Evolutionary conservation across 805 yeast genomes (phyloP).

Genomic region (Metschnikowia anglica): DNA sequence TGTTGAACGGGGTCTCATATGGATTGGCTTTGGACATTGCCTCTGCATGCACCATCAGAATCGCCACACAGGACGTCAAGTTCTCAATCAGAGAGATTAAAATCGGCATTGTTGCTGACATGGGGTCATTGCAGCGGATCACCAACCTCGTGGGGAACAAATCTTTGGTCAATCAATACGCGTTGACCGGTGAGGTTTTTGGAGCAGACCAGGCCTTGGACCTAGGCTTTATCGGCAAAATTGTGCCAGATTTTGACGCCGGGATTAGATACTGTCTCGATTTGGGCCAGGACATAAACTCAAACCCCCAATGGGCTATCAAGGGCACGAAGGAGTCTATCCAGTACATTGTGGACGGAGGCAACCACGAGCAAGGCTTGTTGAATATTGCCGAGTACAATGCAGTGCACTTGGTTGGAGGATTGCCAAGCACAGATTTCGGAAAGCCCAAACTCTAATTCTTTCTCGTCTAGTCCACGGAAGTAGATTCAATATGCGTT

Average conservation of each 20-base stretch:
- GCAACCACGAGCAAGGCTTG: conserved; percentile 45
- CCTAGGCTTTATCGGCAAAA: conserved; percentile 54
- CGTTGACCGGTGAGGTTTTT: conserved; percentile 61
- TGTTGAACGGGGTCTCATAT: conserved; percentile 60
- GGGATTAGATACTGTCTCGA: conserved; percentile 51
- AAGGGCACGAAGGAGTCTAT: conserved; percentile 60
- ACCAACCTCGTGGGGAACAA: conserved; percentile 53
- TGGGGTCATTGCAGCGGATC: conserved; percentile 71
- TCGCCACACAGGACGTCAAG: conserved; percentile 50
- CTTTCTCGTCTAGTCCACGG: not conserved
- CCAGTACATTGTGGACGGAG: conserved; percentile 42
- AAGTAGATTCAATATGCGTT: too few relatives aligned
- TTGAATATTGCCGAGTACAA: conserved; percentile 55
- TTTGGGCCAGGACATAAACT: conserved; percentile 48
- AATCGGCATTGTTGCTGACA: conserved; percentile 75
- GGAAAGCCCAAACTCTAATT: conserved; percentile 10
- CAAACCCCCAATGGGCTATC: conserved; percentile 57
- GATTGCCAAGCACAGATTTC: conserved; percentile 11
- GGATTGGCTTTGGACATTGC: conserved; percentile 73
- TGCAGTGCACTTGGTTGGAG: conserved; percentile 32
- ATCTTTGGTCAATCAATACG: conserved; percentile 58
- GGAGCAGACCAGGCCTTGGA: conserved; percentile 52
- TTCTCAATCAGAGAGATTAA: conserved; percentile 68
- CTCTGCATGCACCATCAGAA: conserved; percentile 56
- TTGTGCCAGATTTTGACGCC: conserved; percentile 44